Evolutionary conservation across 495 filamentous ascomycete genomes (phyloP), one percentile per base, ranked within the genome.

Genomic region (Cercophora scortea): DNA sequence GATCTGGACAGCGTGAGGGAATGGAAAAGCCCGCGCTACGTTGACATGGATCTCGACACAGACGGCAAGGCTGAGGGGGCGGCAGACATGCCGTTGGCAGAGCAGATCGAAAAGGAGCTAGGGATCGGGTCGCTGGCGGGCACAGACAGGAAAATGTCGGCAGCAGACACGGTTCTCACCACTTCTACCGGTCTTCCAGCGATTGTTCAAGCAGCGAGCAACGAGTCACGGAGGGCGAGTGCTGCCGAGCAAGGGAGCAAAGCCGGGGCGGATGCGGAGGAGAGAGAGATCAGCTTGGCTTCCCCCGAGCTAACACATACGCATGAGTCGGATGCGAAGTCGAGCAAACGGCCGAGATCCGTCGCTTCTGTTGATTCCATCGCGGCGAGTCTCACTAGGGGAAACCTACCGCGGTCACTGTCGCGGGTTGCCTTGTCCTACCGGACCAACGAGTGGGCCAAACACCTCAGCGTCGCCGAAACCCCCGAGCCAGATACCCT

Each of bases 401-500:
- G 71, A 2, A 71, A 73, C 32, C 68, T 85, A 4, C 81, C 82
- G 3, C 58, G 67, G 3, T 73, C 71, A 16, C 46, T 83, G n/a
- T 91, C 91, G 1, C 84, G 76, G 49, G 75, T 95, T 10, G 82
- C 89, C 0, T 74, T 87, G 61, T 87, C 84, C 0, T 96, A 93
- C 59, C 81, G 92, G 44, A 96, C 90, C 6, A 95, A 95, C 58
- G 91, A 97, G 71, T 97, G 92, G 92, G 90, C 91, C 0, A 96
- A 96, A 61, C 89, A 96, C 67, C 71, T 95, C 16, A 80, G 83
- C 32, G 69, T 76, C 41, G 92, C 92, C 5, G 92, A 96, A 15
- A 70, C 67, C 4, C 90, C 89, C 19, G 83, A 87, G n/a, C 59
- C 81, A 6, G 87, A 92, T 12, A 74, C 77, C 1, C 64, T 87